A percentile compares a stretch with the other conserved stretches of the same genome.
Evolutionary conservation across 495 filamentous ascomycete species (phyloP).

Genomic region (Podospora anserina): DNA sequence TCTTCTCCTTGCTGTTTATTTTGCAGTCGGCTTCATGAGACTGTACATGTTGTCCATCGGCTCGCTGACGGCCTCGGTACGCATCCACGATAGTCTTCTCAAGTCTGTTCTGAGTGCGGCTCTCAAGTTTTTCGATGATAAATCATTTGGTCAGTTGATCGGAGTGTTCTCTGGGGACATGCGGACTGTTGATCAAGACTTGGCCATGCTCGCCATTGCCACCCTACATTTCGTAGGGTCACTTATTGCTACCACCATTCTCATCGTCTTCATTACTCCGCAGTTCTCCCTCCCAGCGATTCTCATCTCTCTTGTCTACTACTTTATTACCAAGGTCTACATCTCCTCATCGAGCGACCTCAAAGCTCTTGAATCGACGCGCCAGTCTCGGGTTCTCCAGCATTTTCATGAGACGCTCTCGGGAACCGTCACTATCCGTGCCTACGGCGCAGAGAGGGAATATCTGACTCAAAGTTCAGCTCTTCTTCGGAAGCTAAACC

Average conservation of each 20-base stretch:
- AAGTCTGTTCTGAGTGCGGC: slow-evolving; percentile 14
- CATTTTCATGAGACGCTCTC: slow-evolving; percentile 14
- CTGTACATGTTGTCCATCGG: slow-evolving; percentile 16
- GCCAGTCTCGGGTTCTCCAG: slow-evolving; percentile 15
- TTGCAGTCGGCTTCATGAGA: slow-evolving; percentile 19
- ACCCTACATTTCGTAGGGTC: slow-evolving; percentile 14
- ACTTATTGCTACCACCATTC: slow-evolving; percentile 13
- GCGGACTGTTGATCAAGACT: slow-evolving; percentile 15
- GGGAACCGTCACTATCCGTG: slow-evolving; percentile 16
- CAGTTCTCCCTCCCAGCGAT: slow-evolving; percentile 13
- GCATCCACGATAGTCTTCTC: slow-evolving; percentile 16
- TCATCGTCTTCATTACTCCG: slow-evolving; percentile 14
- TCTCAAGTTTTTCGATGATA: slow-evolving; percentile 17
- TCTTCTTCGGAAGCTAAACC: slow-evolving; percentile 13
- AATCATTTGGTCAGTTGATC: slow-evolving; percentile 16
- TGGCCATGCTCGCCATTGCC: slow-evolving; percentile 16
- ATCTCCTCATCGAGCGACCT: slow-evolving; percentile 13
- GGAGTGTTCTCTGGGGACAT: slow-evolving; percentile 13
- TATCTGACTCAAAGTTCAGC: background rate
- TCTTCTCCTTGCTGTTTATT: slow-evolving; percentile 15
- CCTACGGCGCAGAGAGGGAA: slow-evolving; percentile 15
- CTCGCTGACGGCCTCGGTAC: slow-evolving; percentile 15
- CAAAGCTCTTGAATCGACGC: slow-evolving; percentile 12
- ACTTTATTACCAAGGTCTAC: slow-evolving; percentile 11
- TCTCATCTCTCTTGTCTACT: slow-evolving; percentile 14